A percentile compares a stretch with the other conserved stretches of the same genome.
These are phyloP conservation scores for Penicillium aurantiogriseum DNA, from an alignment of 2,329 filamentous ascomycete species.

Conservation along the genomic window DNA sequence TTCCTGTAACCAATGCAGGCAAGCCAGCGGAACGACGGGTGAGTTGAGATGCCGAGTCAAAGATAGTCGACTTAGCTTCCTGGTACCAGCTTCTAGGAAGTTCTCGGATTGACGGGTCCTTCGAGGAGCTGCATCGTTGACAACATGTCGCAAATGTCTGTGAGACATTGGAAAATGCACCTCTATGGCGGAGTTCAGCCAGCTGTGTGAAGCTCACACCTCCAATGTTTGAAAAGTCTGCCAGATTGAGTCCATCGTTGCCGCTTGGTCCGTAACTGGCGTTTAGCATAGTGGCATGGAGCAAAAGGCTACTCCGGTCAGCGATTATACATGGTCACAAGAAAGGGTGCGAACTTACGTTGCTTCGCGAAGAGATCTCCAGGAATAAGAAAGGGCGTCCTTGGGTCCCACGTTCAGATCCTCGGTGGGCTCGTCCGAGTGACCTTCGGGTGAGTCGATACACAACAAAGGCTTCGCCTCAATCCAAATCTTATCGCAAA, in stretches of 20 bases:
- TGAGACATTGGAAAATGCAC: conserved; percentile 90
- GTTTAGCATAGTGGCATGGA: conserved; percentile 62
- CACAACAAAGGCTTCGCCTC: conserved; percentile 77
- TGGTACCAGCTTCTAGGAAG: conserved; percentile 70
- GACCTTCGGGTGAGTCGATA: conserved; percentile 90
- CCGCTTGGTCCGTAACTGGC: conserved; percentile 49
- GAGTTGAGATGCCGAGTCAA: conserved; percentile 70
- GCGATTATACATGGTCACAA: conserved; percentile 4
- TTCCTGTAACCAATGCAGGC: conserved; percentile 78
- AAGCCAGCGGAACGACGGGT: conserved; percentile 91
- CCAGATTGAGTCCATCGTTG: conserved; percentile 49
- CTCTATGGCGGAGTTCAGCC: conserved; percentile 78
- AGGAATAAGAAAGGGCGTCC: conserved; percentile 89
- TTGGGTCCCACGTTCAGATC: conserved; percentile 77
- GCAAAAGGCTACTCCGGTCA: conserved; percentile 60
- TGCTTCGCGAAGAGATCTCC: conserved; percentile 90
- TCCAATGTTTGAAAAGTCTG: conserved; percentile 66
- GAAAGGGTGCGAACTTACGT: conserved; percentile 55
- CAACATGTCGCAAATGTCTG: conserved; percentile 84
- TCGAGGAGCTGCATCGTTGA: conserved; percentile 58
- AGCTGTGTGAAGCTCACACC: conserved; percentile 78
- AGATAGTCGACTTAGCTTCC: conserved; percentile 65
- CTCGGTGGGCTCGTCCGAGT: conserved; percentile 59
- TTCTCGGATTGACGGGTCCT: conserved; percentile 41
- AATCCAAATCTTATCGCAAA: conserved; percentile 71